A percentile compares a stretch with the other conserved stretches of the same genome.
phyloP scores from a whole-genome alignment of 176 grass and related monocot genomes.

The Triticum urartu region DNA sequence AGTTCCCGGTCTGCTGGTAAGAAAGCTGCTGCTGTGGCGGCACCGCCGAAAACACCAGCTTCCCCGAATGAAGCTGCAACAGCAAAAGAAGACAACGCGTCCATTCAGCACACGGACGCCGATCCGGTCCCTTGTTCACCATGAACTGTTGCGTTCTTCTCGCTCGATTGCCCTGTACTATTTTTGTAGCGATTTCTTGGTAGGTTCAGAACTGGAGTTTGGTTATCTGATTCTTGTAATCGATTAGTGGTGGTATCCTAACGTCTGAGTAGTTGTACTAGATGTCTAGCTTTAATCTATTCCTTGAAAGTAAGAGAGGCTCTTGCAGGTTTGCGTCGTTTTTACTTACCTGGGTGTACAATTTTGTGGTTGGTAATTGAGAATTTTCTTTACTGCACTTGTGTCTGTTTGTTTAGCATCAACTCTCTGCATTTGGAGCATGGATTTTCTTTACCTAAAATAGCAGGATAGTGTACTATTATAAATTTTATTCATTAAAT shows the following conservation, averaged over 20 bases:
- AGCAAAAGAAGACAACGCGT: conserved; percentile 24
- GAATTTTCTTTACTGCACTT: background rate
- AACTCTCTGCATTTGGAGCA: too few species aligned
- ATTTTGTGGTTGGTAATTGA: background rate
- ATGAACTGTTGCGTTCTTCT: conserved; percentile 16
- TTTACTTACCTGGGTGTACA: background rate
- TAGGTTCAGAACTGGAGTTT: background rate
- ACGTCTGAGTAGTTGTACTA: background rate
- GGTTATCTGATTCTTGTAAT: background rate
- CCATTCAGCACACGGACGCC: conserved; percentile 31
- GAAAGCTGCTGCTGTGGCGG: background rate
- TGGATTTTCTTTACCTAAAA: too few species aligned
- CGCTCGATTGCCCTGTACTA: background rate
- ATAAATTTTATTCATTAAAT: too few species aligned
- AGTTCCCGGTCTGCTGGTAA: conserved; percentile 54
- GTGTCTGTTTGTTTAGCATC: background rate
- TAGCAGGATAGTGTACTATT: too few species aligned
- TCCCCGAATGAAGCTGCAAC: conserved; percentile 25
- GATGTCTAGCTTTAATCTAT: conserved; percentile 1
- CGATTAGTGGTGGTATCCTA: background rate
- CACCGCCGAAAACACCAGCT: background rate
- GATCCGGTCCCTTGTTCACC: conserved; percentile 40
- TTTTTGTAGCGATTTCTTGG: conserved; percentile 5
- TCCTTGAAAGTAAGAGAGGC: background rate
- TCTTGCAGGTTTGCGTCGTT: background rate